phyloP scores from a whole-genome alignment of 345 rosid genomes.

The Camelina neglecta region DNA sequence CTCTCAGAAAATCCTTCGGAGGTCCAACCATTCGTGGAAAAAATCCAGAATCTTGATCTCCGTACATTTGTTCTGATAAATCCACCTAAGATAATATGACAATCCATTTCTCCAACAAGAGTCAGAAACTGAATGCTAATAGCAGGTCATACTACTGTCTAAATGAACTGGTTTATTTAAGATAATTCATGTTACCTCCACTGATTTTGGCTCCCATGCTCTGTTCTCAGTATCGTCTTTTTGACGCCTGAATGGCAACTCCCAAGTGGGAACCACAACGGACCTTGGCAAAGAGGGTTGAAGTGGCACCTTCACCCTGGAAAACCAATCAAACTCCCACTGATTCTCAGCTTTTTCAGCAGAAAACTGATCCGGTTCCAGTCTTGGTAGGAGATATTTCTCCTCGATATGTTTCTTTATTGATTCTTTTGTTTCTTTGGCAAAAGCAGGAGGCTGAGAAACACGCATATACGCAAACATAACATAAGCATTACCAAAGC shows the following conservation, averaged over 20 bases:
- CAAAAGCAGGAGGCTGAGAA: conserved; percentile 93
- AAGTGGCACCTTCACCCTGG: conserved; percentile 67
- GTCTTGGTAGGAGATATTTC: conserved; percentile 73
- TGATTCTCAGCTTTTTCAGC: conserved; percentile 76
- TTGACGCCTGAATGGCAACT: conserved; percentile 73
- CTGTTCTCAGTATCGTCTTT: conserved; percentile 45
- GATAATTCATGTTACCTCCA: conserved; percentile 48
- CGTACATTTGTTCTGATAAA: conserved; percentile 69
- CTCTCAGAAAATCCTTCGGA: conserved; percentile 80
- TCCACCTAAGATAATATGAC: conserved; percentile 73
- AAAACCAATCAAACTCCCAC: conserved; percentile 98
- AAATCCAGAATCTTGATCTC: conserved; percentile 69
- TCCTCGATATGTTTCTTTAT: conserved; percentile 84
- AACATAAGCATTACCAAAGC: background rate
- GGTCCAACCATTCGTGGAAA: conserved; percentile 66
- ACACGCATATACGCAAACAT: conserved; percentile 20
- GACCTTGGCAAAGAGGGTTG: conserved; percentile 79
- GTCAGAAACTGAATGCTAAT: conserved; percentile 39
- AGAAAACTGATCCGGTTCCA: conserved; percentile 75
- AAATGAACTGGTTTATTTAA: conserved; percentile 15
- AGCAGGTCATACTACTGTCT: conserved; percentile 13
- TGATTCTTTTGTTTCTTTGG: conserved; percentile 78
- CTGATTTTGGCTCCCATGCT: conserved; percentile 68
- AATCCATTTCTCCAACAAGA: conserved; percentile 43
- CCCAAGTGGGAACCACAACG: conserved; percentile 85